Base-by-base conservation (phyloP, 2,329 filamentous ascomycete genomes). In the Leptographium galeiforme region DNA sequence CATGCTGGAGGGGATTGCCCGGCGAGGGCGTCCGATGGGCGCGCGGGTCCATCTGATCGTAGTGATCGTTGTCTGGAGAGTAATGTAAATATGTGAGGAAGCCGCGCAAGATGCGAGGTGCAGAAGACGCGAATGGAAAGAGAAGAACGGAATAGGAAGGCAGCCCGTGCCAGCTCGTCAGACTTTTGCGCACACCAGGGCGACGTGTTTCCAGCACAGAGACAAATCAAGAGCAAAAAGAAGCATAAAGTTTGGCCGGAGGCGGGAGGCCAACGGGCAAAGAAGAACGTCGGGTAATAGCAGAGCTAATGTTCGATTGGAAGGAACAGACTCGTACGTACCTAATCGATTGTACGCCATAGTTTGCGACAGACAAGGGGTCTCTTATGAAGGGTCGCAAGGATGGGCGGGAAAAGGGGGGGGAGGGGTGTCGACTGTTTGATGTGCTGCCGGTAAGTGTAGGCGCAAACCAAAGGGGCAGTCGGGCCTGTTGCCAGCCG, bases 281-380 rank as follows among this genome's bases (percentile, higher is more conserved):
- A 34, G n/a, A 30, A 13, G 36, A 7, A 38, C 19, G 32, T 38
- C 44, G 12, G 32, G 40, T 25, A 34, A 19, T 18, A 32, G n/a
- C 30, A 13, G 16, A 16, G 12, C 34, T 16, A 43, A 40, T 25
- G 30, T 47, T 8, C 33, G 41, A 39, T 18, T 41, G 34, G 32
- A 39, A 54, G 43, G 43, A 41, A 79, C 80, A 72, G 25, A 25
- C 25, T 25, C 25, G 25, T 25, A 25, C 25, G 25, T 76, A 80
- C 84, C 81, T 75, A 87, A 69, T 62, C 82, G 81, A 73, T 87
- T 85, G 72, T 88, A 88, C 66, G 81, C 79, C 82, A 87, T 86
- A 70, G 62, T 63, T 62, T 57, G 58, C 52, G 48, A 34, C 25
- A 43, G 25, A 39, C 34, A 48, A 50, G 36, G 55, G 50, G 56